Percentiles rank a stretch among this genome's conserved stretches.
phyloP scores from a whole-genome alignment of 2,329 filamentous ascomycete species.

The Bimuria novae-zelandiae region DNA sequence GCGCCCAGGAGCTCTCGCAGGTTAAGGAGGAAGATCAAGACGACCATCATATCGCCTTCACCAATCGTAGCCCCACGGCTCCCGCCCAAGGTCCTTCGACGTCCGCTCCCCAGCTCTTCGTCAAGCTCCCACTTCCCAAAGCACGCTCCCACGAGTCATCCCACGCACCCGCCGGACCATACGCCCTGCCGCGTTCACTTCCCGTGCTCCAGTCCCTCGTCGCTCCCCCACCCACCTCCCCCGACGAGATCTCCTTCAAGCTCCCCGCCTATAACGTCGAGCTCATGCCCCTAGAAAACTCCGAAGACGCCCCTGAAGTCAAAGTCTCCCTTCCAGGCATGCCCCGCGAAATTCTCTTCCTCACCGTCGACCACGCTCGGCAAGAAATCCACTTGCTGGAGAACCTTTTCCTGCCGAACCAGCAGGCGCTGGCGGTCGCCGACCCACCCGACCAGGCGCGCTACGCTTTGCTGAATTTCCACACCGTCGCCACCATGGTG shows the following conservation, averaged over 20 bases:
- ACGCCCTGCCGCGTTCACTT: not conserved
- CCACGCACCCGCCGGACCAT: not conserved
- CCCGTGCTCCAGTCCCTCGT: not conserved
- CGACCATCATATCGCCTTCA: not conserved
- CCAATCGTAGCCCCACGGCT: not conserved
- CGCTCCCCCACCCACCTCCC: not conserved
- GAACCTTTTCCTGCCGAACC: slow-evolving; percentile 35
- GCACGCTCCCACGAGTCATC: not conserved
- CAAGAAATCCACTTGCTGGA: slow-evolving; percentile 34
- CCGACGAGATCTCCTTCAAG: slow-evolving; percentile 1
- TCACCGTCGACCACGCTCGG: slow-evolving; percentile 28
- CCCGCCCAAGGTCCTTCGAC: too few relatives aligned
- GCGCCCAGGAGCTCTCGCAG: not conserved
- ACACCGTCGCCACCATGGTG: slow-evolving; percentile 38
- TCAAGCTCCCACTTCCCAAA: not conserved
- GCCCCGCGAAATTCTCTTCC: slow-evolving; percentile 36
- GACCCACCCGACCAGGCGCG: slow-evolving; percentile 24
- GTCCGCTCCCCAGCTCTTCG: not conserved
- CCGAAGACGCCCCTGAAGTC: not conserved
- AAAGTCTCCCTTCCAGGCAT: slow-evolving; percentile 38
- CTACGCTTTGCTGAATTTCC: slow-evolving; percentile 38
- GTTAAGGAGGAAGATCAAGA: not conserved
- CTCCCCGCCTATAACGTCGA: not conserved
- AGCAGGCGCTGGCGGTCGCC: slow-evolving; percentile 19
- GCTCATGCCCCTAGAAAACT: not conserved